Evolutionary conservation across 495 filamentous ascomycete species (phyloP).

Genomic region (Podospora fimiseda): DNA sequence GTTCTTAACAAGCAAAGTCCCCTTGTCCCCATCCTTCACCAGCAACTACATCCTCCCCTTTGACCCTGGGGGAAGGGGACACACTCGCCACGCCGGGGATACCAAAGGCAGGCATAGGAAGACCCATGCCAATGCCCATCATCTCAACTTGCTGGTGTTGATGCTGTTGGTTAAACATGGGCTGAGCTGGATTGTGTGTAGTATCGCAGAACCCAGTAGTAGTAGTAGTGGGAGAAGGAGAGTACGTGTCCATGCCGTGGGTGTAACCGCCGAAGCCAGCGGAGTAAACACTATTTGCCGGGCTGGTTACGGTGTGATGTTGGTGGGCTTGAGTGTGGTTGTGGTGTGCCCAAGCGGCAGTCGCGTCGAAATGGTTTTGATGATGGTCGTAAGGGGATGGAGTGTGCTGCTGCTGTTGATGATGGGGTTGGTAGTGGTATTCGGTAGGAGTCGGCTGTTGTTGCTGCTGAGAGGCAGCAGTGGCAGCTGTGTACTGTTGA

Average conservation of each 20-base stretch:
- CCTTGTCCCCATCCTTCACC: too few relatives aligned
- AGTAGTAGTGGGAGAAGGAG: too few relatives aligned
- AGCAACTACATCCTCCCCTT: too few relatives aligned
- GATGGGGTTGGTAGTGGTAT: neutral
- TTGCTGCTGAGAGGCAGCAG: neutral
- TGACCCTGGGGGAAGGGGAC: too few relatives aligned
- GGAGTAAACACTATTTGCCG: neutral
- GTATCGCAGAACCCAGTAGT: too few relatives aligned
- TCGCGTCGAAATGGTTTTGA: neutral
- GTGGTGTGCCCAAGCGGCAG: neutral
- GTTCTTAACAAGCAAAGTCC: too few relatives aligned
- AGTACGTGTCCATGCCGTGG: too few relatives aligned
- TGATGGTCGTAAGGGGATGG: neutral
- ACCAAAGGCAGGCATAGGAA: neutral
- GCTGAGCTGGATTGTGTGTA: too few relatives aligned
- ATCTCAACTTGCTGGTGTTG: too few relatives aligned
- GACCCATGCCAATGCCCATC: neutral
- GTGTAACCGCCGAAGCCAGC: neutral
- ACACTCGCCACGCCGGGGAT: neutral
- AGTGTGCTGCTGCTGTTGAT: neutral
- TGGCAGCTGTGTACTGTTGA: conserved; percentile 13
- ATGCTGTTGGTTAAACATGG: too few relatives aligned
- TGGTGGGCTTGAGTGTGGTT: neutral
- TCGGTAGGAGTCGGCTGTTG: neutral
- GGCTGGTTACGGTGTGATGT: neutral